Conservation (phyloP, 2,329 filamentous ascomycete species). For the Aspergillus transmontanensis region DNA sequence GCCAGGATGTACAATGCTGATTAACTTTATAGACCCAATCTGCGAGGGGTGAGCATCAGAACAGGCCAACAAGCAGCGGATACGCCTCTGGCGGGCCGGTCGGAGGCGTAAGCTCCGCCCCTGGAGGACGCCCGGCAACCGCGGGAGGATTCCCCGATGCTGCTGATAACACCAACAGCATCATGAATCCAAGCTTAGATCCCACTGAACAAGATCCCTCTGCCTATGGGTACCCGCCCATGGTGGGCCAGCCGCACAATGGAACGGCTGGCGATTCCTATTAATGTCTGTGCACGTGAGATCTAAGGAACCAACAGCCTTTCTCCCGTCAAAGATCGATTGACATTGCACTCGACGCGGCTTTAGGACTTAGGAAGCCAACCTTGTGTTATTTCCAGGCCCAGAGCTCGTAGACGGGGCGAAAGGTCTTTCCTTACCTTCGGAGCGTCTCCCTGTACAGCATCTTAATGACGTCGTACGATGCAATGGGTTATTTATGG, state of each 20-base stretch:
- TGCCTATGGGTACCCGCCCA: constrained; percentile 49
- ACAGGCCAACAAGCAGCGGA: constrained; percentile 56
- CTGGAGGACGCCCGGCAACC: constrained; percentile 33
- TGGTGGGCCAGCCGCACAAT: constrained; percentile 51
- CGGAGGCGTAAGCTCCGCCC: constrained; percentile 34
- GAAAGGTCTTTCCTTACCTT: constrained; percentile 10
- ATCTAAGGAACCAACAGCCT: constrained; percentile 12
- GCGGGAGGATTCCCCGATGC: constrained; percentile 40
- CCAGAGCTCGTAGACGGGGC: background rate
- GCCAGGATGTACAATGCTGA: constrained; percentile 28
- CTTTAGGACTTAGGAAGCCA: background rate
- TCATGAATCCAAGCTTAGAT: constrained; percentile 48
- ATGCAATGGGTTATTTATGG: constrained; percentile 20
- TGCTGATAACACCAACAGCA: constrained; percentile 46
- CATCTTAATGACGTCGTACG: constrained; percentile 19
- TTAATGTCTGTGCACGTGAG: constrained; percentile 24
- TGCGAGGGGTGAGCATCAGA: constrained; percentile 68
- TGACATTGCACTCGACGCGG: background rate
- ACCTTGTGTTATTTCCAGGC: background rate
- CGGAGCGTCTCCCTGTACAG: constrained; percentile 15
- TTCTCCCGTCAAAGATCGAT: background rate
- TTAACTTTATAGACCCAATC: constrained; percentile 70
- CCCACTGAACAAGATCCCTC: constrained; percentile 48
- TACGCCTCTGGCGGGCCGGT: constrained; percentile 45
- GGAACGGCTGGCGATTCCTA: constrained; percentile 50